phyloP scores from a whole-genome alignment of 768 basidiomycete genomes.

The Termitomyces sp. region DNA sequence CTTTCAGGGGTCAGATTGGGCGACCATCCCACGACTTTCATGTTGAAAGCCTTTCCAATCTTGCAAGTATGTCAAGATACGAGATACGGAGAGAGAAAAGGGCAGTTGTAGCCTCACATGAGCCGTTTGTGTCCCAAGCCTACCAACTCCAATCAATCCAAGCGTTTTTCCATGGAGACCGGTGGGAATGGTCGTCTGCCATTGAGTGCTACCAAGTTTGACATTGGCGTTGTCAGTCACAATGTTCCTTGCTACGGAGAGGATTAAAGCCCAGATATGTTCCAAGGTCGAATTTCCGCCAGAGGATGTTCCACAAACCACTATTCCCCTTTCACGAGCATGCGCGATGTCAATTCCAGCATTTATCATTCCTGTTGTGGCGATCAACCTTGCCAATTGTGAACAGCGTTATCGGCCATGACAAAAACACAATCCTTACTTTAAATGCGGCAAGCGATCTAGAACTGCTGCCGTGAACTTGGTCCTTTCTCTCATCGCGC shows the following conservation, averaged over 20 bases:
- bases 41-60: slow-evolving; percentile 58
- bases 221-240: slow-evolving; percentile 46
- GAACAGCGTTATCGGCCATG: background rate
- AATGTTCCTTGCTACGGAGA: slow-evolving; percentile 51
- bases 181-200: slow-evolving; percentile 51
- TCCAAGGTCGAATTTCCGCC: slow-evolving; percentile 51
- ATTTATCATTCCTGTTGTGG: slow-evolving; percentile 54
- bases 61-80: slow-evolving; percentile 15
- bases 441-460: slow-evolving; percentile 54
- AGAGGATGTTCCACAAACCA: slow-evolving; percentile 46
- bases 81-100: slow-evolving; percentile 4
- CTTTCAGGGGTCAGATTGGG: slow-evolving; percentile 59
- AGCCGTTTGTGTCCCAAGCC: slow-evolving; percentile 50
- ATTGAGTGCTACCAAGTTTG: slow-evolving; percentile 40
- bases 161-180: slow-evolving; percentile 53
- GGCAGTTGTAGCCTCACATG: slow-evolving; percentile 26
- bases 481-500: slow-evolving; percentile 67
- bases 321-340: slow-evolving; percentile 44
- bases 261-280: slow-evolving; percentile 60
- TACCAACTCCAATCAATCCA: slow-evolving; percentile 60
- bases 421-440: slow-evolving; percentile 19
- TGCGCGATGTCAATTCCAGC: slow-evolving; percentile 45
- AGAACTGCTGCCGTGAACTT: slow-evolving; percentile 48
- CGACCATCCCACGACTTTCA: slow-evolving; percentile 64
- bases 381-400: slow-evolving; percentile 36